Evolutionary conservation across 2,329 filamentous ascomycete species (phyloP).

Genomic region (Hirsutella thompsonii): DNA sequence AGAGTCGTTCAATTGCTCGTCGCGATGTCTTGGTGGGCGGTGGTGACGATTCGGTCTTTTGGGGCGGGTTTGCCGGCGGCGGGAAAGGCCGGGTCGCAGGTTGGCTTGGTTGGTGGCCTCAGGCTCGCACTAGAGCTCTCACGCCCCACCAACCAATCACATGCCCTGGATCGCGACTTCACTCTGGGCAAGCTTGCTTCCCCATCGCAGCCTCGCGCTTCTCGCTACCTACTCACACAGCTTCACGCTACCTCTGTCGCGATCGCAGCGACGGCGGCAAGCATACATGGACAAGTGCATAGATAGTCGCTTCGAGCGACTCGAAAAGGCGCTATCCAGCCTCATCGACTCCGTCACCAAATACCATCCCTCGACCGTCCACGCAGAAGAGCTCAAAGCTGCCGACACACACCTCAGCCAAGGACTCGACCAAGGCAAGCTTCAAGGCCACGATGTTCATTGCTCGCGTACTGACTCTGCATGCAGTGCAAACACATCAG

Average conservation of each 20-base stretch:
- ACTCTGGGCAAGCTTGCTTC: no score
- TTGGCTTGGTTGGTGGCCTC: constrained; percentile 18
- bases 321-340: constrained; percentile 53
- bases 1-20: constrained; percentile 23
- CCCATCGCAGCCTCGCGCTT: background rate
- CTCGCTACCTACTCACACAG: no score
- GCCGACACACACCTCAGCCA: constrained; percentile 57
- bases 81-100: constrained; percentile 16
- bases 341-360: constrained; percentile 71
- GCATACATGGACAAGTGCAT: constrained; percentile 51
- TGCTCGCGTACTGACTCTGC: background rate
- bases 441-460: background rate
- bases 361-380: constrained; percentile 60
- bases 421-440: constrained; percentile 51
- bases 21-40: constrained; percentile 8
- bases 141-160: constrained; percentile 6
- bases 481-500: constrained; percentile 60
- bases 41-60: background rate
- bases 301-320: constrained; percentile 49
- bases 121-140: constrained; percentile 7
- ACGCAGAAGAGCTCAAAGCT: constrained; percentile 54
- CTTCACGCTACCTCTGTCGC: background rate
- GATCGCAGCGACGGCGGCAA: no score
- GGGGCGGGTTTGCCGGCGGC: constrained; percentile 20
- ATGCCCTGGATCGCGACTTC: constrained; percentile 5